These are phyloP conservation scores for Melampsora americana DNA, from an alignment of 1,284 basidiomycete genomes.

Conservation along the genomic window DNA sequence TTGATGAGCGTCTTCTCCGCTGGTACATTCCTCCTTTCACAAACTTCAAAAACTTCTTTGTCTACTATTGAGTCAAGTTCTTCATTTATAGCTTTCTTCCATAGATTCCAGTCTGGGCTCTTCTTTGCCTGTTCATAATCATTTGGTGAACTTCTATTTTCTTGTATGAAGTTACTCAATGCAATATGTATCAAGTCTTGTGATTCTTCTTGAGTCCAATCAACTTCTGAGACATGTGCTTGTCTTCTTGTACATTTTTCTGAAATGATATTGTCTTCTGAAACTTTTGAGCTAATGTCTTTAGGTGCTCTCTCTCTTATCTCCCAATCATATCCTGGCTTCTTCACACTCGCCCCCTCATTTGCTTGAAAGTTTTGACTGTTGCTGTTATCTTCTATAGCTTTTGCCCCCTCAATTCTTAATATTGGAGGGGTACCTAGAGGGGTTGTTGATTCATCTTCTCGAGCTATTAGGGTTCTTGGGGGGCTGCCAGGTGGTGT, in stretches of 20 bases:
- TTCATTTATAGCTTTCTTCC: constrained; percentile 16
- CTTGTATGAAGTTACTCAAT: constrained; percentile 4
- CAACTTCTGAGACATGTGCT: too few relatives aligned
- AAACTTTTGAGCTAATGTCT: too few relatives aligned
- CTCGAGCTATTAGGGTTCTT: background rate
- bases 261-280: too few relatives aligned
- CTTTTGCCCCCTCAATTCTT: too few relatives aligned
- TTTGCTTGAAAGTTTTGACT: too few relatives aligned
- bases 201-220: background rate
- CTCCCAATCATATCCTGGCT: too few relatives aligned
- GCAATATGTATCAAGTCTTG: constrained; percentile 1
- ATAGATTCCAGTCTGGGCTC: constrained; percentile 7
- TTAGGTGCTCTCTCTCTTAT: too few relatives aligned
- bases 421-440: too few relatives aligned
- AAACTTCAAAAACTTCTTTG: background rate
- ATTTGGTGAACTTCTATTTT: constrained; percentile 24
- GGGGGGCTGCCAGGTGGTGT: background rate
- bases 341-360: too few relatives aligned
- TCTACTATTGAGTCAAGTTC: constrained; percentile 23
- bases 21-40: background rate
- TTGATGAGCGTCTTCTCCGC: constrained; percentile 1
- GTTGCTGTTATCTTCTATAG: too few relatives aligned
- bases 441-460: background rate
- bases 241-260: too few relatives aligned
- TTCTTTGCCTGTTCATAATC: constrained; percentile 29